phyloP scores from a whole-genome alignment of 2,329 filamentous ascomycete genomes.

The Zymoseptoria pseudotritici region DNA sequence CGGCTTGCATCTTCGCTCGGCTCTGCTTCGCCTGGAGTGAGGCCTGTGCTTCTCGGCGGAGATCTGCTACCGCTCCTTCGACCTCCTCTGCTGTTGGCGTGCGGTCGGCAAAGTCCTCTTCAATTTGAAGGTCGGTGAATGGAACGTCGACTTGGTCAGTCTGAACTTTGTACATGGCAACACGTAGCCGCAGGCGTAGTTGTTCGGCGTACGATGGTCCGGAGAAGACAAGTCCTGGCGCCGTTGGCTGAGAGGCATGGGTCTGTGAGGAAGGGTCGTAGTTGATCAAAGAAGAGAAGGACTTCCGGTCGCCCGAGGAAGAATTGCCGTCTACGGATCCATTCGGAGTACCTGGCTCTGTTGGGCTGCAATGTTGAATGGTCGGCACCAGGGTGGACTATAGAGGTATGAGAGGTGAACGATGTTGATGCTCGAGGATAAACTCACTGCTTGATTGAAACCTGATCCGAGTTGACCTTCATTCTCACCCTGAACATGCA shows the following conservation, averaged over 20 bases:
- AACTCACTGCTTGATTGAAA: neutral
- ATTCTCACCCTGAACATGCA: neutral
- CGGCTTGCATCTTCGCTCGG: neutral
- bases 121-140: conserved; percentile 47
- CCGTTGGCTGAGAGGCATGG: conserved; percentile 7
- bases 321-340: conserved; percentile 16
- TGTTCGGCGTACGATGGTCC: conserved; percentile 49
- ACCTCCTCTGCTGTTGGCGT: conserved; percentile 5
- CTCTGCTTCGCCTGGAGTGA: neutral
- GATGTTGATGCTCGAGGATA: neutral
- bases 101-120: neutral
- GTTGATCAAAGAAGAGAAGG: conserved; percentile 43
- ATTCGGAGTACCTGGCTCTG: conserved; percentile 22
- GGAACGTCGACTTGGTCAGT: conserved; percentile 64
- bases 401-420: neutral
- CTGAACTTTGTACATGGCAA: conserved; percentile 67
- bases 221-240: conserved; percentile 3
- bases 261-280: conserved; percentile 39
- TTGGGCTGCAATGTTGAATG: conserved; percentile 17
- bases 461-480: neutral
- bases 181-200: conserved; percentile 59
- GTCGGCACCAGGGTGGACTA: conserved; percentile 1
- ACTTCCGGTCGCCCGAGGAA: conserved; percentile 30
- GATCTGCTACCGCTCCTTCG: conserved; percentile 22
- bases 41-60: conserved; percentile 15